Evolutionary conservation across 106 monocot species (phyloP), one percentile per base, ranked within the genome.

Genomic region (Dioscorea dumetorum): DNA sequence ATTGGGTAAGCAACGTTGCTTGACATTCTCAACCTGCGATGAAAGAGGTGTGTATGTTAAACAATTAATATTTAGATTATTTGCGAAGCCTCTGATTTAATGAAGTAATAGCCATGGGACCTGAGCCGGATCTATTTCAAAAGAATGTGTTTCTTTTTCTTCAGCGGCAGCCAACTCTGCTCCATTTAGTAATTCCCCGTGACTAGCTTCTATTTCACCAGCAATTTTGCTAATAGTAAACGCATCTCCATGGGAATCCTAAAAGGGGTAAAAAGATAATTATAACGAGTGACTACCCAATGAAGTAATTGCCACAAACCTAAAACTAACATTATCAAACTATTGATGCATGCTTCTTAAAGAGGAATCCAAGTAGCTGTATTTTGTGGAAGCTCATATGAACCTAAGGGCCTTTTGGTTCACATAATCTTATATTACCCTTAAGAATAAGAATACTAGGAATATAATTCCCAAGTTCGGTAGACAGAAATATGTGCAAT

Each of bases 1-100:
- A 93, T 93, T 99, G 31, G 99, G 99, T 76, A 93, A 85, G 68
- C 99, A 99, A 19, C 92, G 82, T 62, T 99, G 99, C 76, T 99
- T 99, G 22, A 99, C 99, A 79, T 87, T 99, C 72, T 99, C 99
- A 67, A 99, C 99, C 95, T 95, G 81, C 57, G 75, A 20, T 57
- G 72, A 16, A 7, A 22, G 19, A 76, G 62, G 23, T 56, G 19
- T 18, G 28, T 28, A 28, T 28, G 8, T 19, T 22, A 59, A 22
- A 4, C 19, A 59, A 18, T 16, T 54, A 5, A 54, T 54, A 8
- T 54, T 15, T 16, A 54, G 15, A 18, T 18, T n/a, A n/a, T n/a
- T 18, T 18, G 3, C 19, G 8, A 51, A 23, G 18, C 49, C 22
- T 60, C 12, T 28, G 19, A 51, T 49, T 21, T 16, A 66, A 80